A percentile compares a stretch with the other conserved stretches of the same genome.
These are phyloP conservation scores for Pyropia haitanensis DNA, from an alignment of 23 red algal species.

Conservation along the genomic window DNA sequence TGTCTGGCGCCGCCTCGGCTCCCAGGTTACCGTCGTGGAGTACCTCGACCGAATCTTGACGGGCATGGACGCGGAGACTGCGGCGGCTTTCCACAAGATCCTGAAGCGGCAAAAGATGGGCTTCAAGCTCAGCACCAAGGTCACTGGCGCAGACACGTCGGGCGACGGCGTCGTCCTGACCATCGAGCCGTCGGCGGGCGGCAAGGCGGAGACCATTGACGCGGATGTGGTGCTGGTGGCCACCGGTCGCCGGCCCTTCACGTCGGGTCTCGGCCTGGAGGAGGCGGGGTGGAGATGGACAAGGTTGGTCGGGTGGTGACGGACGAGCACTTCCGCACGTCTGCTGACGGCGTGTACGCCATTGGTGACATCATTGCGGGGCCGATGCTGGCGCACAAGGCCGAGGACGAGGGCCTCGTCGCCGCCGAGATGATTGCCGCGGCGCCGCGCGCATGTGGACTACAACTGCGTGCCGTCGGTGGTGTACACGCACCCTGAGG, in stretches of 20 bases:
- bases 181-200: constrained; percentile 62
- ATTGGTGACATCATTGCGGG: constrained; percentile 97
- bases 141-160: constrained; percentile 39
- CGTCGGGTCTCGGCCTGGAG: constrained; percentile 73
- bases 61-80: constrained; percentile 78
- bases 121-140: constrained; percentile 93
- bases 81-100: constrained; percentile 53
- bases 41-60: constrained; percentile 89
- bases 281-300: constrained; percentile 70
- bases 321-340: constrained; percentile 76
- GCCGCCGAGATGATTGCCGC: constrained; percentile 87
- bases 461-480: constrained; percentile 95
- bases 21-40: constrained; percentile 94
- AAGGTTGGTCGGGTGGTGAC: constrained; percentile 56
- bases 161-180: constrained; percentile 50
- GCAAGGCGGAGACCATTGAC: constrained; percentile 78
- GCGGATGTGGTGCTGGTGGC: constrained; percentile 97
- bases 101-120: constrained; percentile 97
- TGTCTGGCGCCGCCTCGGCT: constrained; percentile 89
- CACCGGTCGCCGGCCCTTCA: constrained; percentile 88
- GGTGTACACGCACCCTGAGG: constrained; percentile 97
- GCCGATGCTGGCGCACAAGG: constrained; percentile 98
- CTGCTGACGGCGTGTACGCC: constrained; percentile 77
- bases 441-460: constrained; percentile 70
- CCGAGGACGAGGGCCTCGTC: constrained; percentile 88